Base-by-base conservation (phyloP, 257 asterid species). In the Ballota nigra region DNA sequence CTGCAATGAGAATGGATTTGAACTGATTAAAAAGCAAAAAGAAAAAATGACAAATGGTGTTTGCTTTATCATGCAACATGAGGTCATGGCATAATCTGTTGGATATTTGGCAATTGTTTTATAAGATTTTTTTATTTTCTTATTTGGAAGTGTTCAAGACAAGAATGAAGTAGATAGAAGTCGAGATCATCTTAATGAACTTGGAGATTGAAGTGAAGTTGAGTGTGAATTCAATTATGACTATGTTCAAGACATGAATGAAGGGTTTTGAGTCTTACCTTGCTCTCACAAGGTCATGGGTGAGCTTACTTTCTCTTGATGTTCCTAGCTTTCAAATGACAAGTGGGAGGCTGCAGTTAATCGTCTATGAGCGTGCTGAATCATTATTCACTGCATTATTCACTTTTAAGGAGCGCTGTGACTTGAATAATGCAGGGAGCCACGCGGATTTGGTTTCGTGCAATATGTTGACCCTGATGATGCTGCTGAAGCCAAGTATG, bases 141-240 rank as follows among this genome's bases (percentile, higher is more conserved):
- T 69, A 62, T 75, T 75, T 66, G 69, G 29, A 86, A 88, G 90
- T 86, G 84, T 63, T 83, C 87, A 88, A 84, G 95, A 75, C 78
- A 77, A 71, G 82, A 71, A 71, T 72, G 87, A 86, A 76, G 88
- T 86, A 86, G 52, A 82, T 75, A 83, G 87, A 81, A 78, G 73
- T 78, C 83, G 83, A 85, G 94, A 72, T 82, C 83, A 79, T 75
- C 66, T 79, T 77, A 85, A 75, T 81, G 85, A 83, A 72, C 78
- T 73, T 84, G 90, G 84, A 86, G 96, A 84, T 74, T 83, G 86
- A 84, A 83, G 86, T 73, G 77, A 74, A 82, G 87, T 85, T 80
- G 82, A 74, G 66, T 86, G 43, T 80, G 79, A 74, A 72, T 72
- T 70, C 85, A 61, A 41, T 74, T 36, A 36, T 31, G 5, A 31